Percentiles rank a stretch among this genome's conserved stretches.
Conservation (phyloP, 257 asterid species). For the Salvia miltiorrhiza region DNA sequence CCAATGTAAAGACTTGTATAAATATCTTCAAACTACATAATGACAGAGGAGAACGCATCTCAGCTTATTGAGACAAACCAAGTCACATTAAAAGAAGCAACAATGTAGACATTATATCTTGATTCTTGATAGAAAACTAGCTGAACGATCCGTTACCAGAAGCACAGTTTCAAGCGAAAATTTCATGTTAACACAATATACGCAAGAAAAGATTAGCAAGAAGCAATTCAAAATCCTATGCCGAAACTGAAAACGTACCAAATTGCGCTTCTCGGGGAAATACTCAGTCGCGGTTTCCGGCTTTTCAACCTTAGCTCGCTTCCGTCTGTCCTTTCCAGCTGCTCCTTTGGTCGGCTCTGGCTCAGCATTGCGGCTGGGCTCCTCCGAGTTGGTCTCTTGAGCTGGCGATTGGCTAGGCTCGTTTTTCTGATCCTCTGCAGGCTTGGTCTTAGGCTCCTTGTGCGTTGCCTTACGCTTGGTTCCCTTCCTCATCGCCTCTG, state of each 20-base stretch:
- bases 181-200: not conserved
- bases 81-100: not conserved
- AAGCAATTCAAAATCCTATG: not conserved
- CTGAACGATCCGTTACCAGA: not conserved
- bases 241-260: constrained; percentile 37
- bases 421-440: constrained; percentile 17
- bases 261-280: constrained; percentile 65
- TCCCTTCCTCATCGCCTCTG: constrained; percentile 53
- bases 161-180: not conserved
- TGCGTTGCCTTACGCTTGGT: constrained; percentile 58
- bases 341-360: constrained; percentile 35
- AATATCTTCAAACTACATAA: not conserved
- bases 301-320: constrained; percentile 45
- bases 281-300: constrained; percentile 57
- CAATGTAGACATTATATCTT: not conserved
- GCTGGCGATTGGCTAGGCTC: constrained; percentile 31
- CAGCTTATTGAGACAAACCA: not conserved
- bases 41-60: not conserved
- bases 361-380: constrained; percentile 13
- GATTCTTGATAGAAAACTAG: not conserved
- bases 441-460: constrained; percentile 18
- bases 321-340: constrained; percentile 40
- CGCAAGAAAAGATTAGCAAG: not conserved
- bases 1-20: not conserved
- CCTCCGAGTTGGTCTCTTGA: constrained; percentile 23